These are phyloP conservation scores for thale cress (Arabidopsis thaliana) DNA, from an alignment of 345 rosid species.

Conservation along the genomic window DNA sequence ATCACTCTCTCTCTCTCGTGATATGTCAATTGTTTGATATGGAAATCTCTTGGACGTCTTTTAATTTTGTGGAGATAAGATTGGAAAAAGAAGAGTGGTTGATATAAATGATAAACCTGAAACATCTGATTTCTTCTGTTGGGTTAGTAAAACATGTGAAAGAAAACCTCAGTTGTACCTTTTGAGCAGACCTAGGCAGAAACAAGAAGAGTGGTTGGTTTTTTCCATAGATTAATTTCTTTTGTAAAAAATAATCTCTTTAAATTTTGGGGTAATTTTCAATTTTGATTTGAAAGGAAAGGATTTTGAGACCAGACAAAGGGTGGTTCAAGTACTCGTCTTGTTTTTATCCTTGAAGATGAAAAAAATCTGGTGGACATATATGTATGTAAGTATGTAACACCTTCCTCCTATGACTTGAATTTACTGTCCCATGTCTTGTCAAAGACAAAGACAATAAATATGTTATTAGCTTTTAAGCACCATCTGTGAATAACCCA, in stretches of 20 bases:
- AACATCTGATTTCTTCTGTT: conserved; percentile 40
- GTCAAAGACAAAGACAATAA: conserved; percentile 26
- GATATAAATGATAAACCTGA: conserved; percentile 37
- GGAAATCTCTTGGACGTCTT: conserved; percentile 31
- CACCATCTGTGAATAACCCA: conserved; percentile 26
- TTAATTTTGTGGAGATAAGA: conserved; percentile 32
- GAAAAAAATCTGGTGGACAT: conserved; percentile 33
- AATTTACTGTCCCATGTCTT: conserved; percentile 34
- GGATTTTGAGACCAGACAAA: conserved; percentile 40
- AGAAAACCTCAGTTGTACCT: conserved; percentile 39
- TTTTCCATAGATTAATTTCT: conserved; percentile 12
- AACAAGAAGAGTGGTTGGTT: conserved; percentile 37
- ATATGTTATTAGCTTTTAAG: conserved; percentile 35
- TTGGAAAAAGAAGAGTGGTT: conserved; percentile 34
- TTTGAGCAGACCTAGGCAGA: conserved; percentile 27
- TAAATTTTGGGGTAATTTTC: background rate
- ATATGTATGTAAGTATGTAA: background rate
- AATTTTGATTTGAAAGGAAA: conserved; percentile 35
- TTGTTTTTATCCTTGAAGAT: conserved; percentile 44
- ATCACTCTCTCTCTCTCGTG: background rate
- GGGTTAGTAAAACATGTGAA: conserved; percentile 43
- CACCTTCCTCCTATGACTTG: conserved; percentile 32
- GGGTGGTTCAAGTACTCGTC: conserved; percentile 42
- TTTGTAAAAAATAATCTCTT: background rate
- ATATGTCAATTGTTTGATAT: conserved; percentile 28